phyloP scores from a whole-genome alignment of 1,139 yeast species.

The Candida labiduridarum region DNA sequence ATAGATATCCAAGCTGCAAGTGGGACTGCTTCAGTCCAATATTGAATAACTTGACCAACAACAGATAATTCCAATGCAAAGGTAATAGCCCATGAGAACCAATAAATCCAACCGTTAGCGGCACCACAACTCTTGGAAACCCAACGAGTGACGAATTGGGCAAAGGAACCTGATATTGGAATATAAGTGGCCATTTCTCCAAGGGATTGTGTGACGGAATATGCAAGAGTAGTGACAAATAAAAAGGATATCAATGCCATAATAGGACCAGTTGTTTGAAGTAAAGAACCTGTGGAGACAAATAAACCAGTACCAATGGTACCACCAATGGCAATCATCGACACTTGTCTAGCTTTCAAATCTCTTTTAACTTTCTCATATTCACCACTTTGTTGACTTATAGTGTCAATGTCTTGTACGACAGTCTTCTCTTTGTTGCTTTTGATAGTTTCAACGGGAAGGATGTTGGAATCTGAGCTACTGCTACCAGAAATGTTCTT shows the following conservation, averaged over 20 bases:
- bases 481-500: neutral
- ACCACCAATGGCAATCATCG: conserved; percentile 66
- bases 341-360: conserved; percentile 63
- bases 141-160: conserved; percentile 59
- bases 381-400: conserved; percentile 7
- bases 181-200: conserved; percentile 80
- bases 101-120: conserved; percentile 80
- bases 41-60: conserved; percentile 72
- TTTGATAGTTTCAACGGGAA: neutral
- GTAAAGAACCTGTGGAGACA: conserved; percentile 57
- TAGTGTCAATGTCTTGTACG: conserved; percentile 11
- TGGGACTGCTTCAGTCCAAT: conserved; percentile 76
- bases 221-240: conserved; percentile 68
- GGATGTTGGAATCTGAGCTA: neutral
- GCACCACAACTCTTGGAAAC: conserved; percentile 73
- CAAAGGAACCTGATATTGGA: conserved; percentile 68
- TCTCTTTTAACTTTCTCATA: conserved; percentile 36
- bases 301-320: conserved; percentile 71
- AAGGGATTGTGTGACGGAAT: conserved; percentile 65
- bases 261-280: conserved; percentile 70
- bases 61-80: conserved; percentile 82
- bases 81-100: conserved; percentile 88
- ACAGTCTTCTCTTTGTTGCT: conserved; percentile 11
- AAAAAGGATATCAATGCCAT: conserved; percentile 64
- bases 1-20: conserved; percentile 77